Conservation (phyloP, 2,329 filamentous ascomycete genomes). For the Aureobasidium sp. region DNA sequence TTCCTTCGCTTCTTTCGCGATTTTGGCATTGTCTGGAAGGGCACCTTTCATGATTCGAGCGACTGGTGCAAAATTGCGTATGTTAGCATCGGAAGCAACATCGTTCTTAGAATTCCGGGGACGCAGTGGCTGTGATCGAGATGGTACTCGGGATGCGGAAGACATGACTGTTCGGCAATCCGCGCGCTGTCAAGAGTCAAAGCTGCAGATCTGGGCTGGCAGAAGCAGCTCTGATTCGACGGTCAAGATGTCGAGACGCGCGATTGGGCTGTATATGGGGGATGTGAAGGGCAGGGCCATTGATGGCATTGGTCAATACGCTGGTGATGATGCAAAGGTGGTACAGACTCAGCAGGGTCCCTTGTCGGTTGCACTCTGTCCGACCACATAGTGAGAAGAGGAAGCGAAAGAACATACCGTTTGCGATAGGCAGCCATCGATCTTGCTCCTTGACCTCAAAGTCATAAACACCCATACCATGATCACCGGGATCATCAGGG, state of each 20-base stretch:
- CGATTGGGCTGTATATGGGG: constrained; percentile 36
- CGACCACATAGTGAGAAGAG: background rate
- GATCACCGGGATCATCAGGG: constrained; percentile 27
- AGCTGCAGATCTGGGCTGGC: constrained; percentile 30
- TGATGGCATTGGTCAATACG: constrained; percentile 26
- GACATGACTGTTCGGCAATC: constrained; percentile 36
- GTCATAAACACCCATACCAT: constrained; percentile 72
- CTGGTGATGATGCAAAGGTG: constrained; percentile 25
- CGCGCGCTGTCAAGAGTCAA: constrained; percentile 26
- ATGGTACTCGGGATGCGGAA: constrained; percentile 33
- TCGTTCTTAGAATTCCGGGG: constrained; percentile 25
- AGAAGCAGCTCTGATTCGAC: constrained; percentile 40
- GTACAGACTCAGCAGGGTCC: constrained; percentile 22
- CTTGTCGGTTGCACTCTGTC: background rate
- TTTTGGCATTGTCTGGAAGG: constrained; percentile 95
- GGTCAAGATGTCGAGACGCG: constrained; percentile 41
- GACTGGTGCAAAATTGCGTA: constrained; percentile 90
- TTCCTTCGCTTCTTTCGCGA: constrained; percentile 92
- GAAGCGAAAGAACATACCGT: constrained; percentile 67
- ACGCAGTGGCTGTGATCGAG: constrained; percentile 22
- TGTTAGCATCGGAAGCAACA: constrained; percentile 72
- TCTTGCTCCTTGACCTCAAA: constrained; percentile 99
- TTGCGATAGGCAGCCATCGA: constrained; percentile 98
- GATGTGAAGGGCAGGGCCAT: constrained; percentile 22
- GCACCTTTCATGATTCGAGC: constrained; percentile 99